A percentile compares a stretch with the other conserved stretches of the same genome.
phyloP scores from a whole-genome alignment of 192 early-diverging fungal species.

The Linnemannia zychae region DNA sequence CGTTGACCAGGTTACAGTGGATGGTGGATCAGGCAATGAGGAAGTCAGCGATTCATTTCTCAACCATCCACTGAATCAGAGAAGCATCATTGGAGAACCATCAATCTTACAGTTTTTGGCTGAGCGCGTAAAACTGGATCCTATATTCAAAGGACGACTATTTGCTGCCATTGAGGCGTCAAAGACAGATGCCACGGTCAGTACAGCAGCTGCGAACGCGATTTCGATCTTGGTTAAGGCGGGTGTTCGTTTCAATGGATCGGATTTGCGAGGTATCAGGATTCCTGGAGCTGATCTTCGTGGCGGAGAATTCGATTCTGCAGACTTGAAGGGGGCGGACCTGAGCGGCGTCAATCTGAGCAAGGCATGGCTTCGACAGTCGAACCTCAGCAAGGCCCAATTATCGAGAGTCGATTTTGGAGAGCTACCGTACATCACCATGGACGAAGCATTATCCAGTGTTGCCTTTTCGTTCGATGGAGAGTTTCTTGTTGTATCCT shows the following conservation, averaged over 20 bases:
- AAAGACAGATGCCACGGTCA: background rate
- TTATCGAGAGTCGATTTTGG: conserved; percentile 16
- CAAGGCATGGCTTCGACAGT: conserved; percentile 3
- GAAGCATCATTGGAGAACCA: background rate
- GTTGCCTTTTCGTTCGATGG: conserved; percentile 4
- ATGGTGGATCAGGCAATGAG: too few relatives aligned
- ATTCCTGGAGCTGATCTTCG: conserved; percentile 19
- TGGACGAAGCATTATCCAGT: background rate
- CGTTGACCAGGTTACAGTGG: background rate
- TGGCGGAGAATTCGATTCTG: conserved; percentile 8
- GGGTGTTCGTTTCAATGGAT: background rate
- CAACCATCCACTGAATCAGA: background rate
- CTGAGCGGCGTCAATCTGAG: conserved; percentile 1
- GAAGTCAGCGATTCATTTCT: background rate
- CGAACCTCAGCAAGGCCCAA: background rate
- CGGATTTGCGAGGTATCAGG: background rate
- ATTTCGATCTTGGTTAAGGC: conserved; percentile 3
- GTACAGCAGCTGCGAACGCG: background rate
- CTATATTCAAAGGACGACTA: background rate
- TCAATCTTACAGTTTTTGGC: background rate
- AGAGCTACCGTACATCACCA: background rate
- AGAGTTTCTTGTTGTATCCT: background rate
- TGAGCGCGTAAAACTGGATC: background rate
- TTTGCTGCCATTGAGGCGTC: background rate
- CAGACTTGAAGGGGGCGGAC: conserved; percentile 9